phyloP scores from a whole-genome alignment of 441 rosid species.

The Populus hybrid region DNA sequence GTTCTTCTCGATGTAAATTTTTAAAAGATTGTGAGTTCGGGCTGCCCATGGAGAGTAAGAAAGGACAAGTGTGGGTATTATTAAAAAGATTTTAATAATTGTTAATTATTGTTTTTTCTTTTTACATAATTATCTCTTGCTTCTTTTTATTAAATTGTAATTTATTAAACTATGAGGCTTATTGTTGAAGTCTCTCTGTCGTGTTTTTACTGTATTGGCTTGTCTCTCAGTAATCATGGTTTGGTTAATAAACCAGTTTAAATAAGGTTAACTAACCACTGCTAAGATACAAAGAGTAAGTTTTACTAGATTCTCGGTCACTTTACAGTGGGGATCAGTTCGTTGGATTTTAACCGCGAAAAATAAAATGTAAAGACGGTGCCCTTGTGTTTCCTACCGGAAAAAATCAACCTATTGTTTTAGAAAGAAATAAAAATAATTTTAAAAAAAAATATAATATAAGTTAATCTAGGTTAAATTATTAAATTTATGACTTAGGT shows the following conservation, averaged over 20 bases:
- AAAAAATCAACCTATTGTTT: no score
- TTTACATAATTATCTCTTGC: not conserved
- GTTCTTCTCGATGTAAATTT: not conserved
- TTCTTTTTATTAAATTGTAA: not conserved
- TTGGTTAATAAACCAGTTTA: not conserved
- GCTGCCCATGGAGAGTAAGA: constrained; percentile 27
- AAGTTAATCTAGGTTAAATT: no score
- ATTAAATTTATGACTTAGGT: no score
- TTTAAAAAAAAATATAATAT: no score
- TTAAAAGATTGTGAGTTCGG: constrained; percentile 12
- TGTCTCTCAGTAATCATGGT: no score
- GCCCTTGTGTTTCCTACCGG: no score
- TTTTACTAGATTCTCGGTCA: not conserved
- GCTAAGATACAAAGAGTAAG: no score
- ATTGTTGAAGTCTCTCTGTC: not conserved
- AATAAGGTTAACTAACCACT: no score
- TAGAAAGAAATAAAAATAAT: no score
- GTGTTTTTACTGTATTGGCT: not conserved
- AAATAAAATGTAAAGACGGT: no score
- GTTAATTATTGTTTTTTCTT: not conserved
- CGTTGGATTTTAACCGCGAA: no score
- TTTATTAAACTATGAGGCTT: not conserved
- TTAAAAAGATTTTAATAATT: not conserved
- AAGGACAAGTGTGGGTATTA: constrained; percentile 13
- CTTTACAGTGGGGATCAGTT: not conserved